Base-by-base conservation (phyloP, 108 stramenopile species). In the Nannochloropsis salina region DNA sequence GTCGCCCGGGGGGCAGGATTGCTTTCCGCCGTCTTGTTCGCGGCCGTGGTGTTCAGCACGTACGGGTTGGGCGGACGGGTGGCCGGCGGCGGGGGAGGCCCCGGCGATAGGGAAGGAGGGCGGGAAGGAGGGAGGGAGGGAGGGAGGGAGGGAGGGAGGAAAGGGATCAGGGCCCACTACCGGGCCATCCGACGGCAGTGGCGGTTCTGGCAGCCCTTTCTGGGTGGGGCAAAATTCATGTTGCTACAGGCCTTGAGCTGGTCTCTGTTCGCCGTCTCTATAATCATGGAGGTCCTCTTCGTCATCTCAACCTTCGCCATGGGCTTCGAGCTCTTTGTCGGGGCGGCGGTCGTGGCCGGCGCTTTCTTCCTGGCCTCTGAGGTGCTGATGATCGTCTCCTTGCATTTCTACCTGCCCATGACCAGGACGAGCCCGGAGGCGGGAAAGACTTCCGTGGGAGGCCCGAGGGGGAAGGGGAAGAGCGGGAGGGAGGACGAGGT, bases 371-470 rank as follows among this genome's bases (percentile, higher is more conserved):
- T 74, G 61, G 61, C n/a, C 61, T 74, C 61, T 1, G 61, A 74
- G n/a, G 61, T 74, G 61, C n/a, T 74, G 61, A 74, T 74, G 61
- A 74, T 74, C n/a, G 61, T 74, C 20, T n/a, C 20, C 61, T 74
- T 74, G 61, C 61, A 74, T 3, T 74, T 74, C n/a, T 74, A 74
- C 6, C 15, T 74, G 61, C 61, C 61, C n/a, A 74, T n/a, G 61
- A 74, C 61, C 20, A 74, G 20, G 4, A 74, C 61, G 61, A 74
- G 20, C n/a, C 15, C n/a, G 61, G 61, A 74, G 61, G 8, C 15
- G 61, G 8, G 3, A n/a, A n/a, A 6, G 61, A 8, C 15, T 3
- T 15, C 0, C 2, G 61, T 6, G 61, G 61, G n/a, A 1, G 6
- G 3, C 1, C 4, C n/a, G 61, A 2, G 15, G 61, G 61, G 4